Conservation (phyloP, 495 filamentous ascomycete genomes). For the Lasiosphaeria ovina region DNA sequence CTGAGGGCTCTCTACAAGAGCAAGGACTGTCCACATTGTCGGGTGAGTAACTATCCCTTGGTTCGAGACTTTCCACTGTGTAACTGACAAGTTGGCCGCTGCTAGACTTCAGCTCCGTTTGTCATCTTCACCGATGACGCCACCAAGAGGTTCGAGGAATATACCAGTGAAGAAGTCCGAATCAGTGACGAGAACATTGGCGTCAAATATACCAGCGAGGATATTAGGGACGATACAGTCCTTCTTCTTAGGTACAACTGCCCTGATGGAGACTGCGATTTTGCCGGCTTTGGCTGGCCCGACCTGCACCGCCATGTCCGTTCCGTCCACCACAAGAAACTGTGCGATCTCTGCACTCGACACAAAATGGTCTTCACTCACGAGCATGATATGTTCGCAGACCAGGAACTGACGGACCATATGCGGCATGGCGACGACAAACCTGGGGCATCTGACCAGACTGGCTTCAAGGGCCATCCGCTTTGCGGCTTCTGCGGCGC, state of each 20-base stretch:
- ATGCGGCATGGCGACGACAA: conserved; percentile 89
- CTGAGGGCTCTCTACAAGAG: conserved; percentile 92
- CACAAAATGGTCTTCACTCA: conserved; percentile 99
- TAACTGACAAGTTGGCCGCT: conserved; percentile 11
- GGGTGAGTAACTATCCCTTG: conserved; percentile 54
- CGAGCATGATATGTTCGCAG: conserved; percentile 91
- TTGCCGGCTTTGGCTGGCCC: conserved; percentile 87
- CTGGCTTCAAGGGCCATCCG: conserved; percentile 93
- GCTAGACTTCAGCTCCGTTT: conserved; percentile 70
- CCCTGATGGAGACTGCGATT: conserved; percentile 78
- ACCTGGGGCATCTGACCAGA: conserved; percentile 87
- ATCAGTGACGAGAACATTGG: conserved; percentile 78
- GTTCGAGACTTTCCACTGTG: background rate
- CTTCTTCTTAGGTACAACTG: conserved; percentile 94
- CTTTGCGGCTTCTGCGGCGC: conserved; percentile 89
- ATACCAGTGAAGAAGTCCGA: conserved; percentile 65
- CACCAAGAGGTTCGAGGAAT: conserved; percentile 79
- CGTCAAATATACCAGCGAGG: conserved; percentile 80
- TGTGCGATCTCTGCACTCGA: conserved; percentile 92
- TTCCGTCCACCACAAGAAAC: conserved; percentile 72
- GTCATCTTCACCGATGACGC: conserved; percentile 90
- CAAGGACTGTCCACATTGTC: conserved; percentile 90
- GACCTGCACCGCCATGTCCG: conserved; percentile 91
- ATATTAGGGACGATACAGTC: conserved; percentile 84
- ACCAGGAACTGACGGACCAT: conserved; percentile 76